Conservation (phyloP, 1,284 basidiomycete genomes). For the Quambalaria eucalypti region DNA sequence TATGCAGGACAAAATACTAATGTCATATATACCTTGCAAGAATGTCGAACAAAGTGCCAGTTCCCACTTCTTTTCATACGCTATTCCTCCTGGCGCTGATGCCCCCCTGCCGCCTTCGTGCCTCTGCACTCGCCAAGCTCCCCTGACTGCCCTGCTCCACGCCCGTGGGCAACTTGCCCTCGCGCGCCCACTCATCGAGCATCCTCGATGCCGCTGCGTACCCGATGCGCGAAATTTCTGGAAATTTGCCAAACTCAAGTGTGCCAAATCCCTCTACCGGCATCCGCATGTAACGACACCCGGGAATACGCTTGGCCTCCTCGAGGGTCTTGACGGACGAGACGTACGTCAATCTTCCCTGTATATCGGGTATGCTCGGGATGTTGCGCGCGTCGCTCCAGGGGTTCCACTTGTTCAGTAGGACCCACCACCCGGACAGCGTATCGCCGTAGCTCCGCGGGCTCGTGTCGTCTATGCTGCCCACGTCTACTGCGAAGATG, state of each 20-base stretch:
- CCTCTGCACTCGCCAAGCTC: slow-evolving; percentile 12
- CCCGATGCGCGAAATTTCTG: slow-evolving; percentile 66
- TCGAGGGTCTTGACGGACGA: slow-evolving; percentile 90
- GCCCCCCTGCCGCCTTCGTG: slow-evolving; percentile 13
- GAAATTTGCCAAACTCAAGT: slow-evolving; percentile 50
- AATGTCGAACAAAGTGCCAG: too few species aligned
- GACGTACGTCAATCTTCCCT: slow-evolving; percentile 88
- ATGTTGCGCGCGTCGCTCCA: slow-evolving; percentile 63
- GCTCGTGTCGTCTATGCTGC: slow-evolving; percentile 88
- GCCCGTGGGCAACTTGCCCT: slow-evolving; percentile 67
- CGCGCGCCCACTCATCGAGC: slow-evolving; percentile 68
- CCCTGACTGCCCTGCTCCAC: slow-evolving; percentile 49
- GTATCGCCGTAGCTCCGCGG: slow-evolving; percentile 90
- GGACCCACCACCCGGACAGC: slow-evolving; percentile 91
- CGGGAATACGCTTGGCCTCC: slow-evolving; percentile 78
- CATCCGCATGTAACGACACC: slow-evolving; percentile 87
- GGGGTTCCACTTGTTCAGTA: slow-evolving; percentile 69
- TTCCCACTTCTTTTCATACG: slow-evolving; percentile 8
- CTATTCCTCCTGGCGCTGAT: slow-evolving; percentile 26
- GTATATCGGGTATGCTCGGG: slow-evolving; percentile 90
- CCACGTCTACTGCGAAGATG: slow-evolving; percentile 94
- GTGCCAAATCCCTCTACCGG: slow-evolving; percentile 57
- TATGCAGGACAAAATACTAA: too few species aligned
- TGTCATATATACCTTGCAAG: too few species aligned
- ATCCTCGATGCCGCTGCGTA: slow-evolving; percentile 66